A percentile compares a stretch with the other conserved stretches of the same genome.
phyloP scores from a whole-genome alignment of 2,329 filamentous ascomycete species.

The Bipolaris zeicola region DNA sequence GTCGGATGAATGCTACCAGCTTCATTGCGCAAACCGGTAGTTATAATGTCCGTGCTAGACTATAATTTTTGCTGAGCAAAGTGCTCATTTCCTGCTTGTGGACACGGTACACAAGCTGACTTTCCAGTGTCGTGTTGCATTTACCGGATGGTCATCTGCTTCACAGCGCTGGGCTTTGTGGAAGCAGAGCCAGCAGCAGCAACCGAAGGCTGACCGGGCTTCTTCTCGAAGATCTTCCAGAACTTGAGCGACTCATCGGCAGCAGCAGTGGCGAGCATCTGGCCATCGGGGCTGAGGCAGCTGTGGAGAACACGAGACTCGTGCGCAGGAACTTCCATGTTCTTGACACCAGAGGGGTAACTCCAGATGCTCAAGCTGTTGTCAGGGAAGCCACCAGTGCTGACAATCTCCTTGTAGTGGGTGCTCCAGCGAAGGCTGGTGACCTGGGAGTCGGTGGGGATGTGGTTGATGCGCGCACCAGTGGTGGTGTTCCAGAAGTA shows the following conservation, averaged over 20 bases:
- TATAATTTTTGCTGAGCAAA: constrained; percentile 22
- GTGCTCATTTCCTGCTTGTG: constrained; percentile 13
- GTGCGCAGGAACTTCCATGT: constrained; percentile 96
- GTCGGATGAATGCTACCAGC: constrained; percentile 38
- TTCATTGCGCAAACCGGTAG: constrained; percentile 48
- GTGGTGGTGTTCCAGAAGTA: constrained; percentile 99
- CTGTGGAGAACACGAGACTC: constrained; percentile 97
- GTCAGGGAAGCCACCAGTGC: constrained; percentile 97
- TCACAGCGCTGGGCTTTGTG: constrained; percentile 81
- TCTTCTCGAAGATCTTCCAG: constrained; percentile 99
- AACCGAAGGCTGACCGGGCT: constrained; percentile 73
- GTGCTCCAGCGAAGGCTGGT: constrained; percentile 96
- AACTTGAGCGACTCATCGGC: constrained; percentile 98
- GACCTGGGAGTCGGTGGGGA: constrained; percentile 97
- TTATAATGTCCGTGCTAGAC: constrained; percentile 21
- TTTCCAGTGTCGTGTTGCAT: background rate
- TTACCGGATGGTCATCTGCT: constrained; percentile 78
- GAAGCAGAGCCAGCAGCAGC: constrained; percentile 70
- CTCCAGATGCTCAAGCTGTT: constrained; percentile 99
- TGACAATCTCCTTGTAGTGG: constrained; percentile 96
- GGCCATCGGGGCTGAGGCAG: constrained; percentile 94
- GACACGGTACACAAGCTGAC: background rate
- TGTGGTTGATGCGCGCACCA: constrained; percentile 96
- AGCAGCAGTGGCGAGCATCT: constrained; percentile 95
- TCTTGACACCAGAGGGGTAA: constrained; percentile 95